phyloP scores from a whole-genome alignment of 176 grass and related monocot genomes.

The Oryza nivara region DNA sequence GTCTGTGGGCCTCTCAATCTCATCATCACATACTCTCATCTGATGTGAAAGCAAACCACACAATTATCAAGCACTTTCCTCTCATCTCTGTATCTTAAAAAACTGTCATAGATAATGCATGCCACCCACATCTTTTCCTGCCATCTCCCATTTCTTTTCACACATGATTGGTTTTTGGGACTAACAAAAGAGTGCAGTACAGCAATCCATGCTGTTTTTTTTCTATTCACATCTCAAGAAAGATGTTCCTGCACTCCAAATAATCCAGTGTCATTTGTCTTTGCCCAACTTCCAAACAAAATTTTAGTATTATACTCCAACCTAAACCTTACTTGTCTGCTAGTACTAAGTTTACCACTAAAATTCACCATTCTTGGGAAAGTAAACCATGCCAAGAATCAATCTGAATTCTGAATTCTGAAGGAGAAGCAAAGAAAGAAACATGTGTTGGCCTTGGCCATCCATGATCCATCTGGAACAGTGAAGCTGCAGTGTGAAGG shows the following conservation, averaged over 20 bases:
- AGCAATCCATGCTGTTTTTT: background rate
- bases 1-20: background rate
- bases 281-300: background rate
- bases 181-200: background rate
- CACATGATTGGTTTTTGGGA: background rate
- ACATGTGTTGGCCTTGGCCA: background rate
- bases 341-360: background rate
- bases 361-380: background rate
- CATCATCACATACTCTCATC: background rate
- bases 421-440: background rate
- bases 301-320: background rate
- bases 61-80: background rate
- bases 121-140: constrained; percentile 24
- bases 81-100: background rate
- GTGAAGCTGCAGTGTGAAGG: background rate
- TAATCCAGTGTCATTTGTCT: background rate
- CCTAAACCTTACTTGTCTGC: background rate
- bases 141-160: background rate
- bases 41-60: background rate
- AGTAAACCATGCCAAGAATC: background rate
- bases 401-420: background rate
- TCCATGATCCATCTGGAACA: background rate
- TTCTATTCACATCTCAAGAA: constrained; percentile 10
- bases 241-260: constrained; percentile 8
- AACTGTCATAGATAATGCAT: background rate